A percentile compares a stretch with the other conserved stretches of the same genome.
phyloP scores from a whole-genome alignment of 208 protist genomes.

The Angomonas ambiguus region DNA sequence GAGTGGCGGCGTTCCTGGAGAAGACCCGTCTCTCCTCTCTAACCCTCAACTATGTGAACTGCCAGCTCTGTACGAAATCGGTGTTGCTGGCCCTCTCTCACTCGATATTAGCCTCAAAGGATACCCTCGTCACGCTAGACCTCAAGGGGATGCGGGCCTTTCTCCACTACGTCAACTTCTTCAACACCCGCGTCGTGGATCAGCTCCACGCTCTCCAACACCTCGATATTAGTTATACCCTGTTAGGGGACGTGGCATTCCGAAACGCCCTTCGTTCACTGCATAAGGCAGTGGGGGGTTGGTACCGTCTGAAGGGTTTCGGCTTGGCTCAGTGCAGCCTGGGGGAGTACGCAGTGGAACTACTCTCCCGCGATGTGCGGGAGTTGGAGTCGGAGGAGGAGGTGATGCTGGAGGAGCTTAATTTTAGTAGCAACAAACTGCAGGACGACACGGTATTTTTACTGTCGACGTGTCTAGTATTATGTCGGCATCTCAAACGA shows the following conservation, averaged over 20 bases:
- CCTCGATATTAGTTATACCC: slow-evolving; percentile 44
- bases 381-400: slow-evolving; percentile 9
- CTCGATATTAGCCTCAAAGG: slow-evolving; percentile 15
- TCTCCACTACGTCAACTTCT: slow-evolving; percentile 19
- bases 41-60: slow-evolving; percentile 20
- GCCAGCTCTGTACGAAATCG: slow-evolving; percentile 18
- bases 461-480: slow-evolving; percentile 40
- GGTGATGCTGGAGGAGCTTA: slow-evolving; percentile 27
- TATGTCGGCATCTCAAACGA: slow-evolving; percentile 28
- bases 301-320: slow-evolving; percentile 46
- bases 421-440: slow-evolving; percentile 48
- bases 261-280: slow-evolving; percentile 28
- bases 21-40: neutral
- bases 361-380: slow-evolving; percentile 21
- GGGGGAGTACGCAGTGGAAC: slow-evolving; percentile 25
- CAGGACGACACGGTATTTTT: slow-evolving; percentile 32
- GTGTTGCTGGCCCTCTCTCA: slow-evolving; percentile 22
- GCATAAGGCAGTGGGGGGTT: slow-evolving; percentile 35
- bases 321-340: slow-evolving; percentile 49
- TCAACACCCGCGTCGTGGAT: slow-evolving; percentile 15
- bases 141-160: slow-evolving; percentile 28
- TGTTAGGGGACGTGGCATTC: slow-evolving; percentile 37
- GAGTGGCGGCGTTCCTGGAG: neutral
- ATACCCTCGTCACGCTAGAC: slow-evolving; percentile 25
- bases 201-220: slow-evolving; percentile 15